Base-by-base conservation (phyloP, 805 yeast genomes). In the Spathaspora gorwiae region DNA sequence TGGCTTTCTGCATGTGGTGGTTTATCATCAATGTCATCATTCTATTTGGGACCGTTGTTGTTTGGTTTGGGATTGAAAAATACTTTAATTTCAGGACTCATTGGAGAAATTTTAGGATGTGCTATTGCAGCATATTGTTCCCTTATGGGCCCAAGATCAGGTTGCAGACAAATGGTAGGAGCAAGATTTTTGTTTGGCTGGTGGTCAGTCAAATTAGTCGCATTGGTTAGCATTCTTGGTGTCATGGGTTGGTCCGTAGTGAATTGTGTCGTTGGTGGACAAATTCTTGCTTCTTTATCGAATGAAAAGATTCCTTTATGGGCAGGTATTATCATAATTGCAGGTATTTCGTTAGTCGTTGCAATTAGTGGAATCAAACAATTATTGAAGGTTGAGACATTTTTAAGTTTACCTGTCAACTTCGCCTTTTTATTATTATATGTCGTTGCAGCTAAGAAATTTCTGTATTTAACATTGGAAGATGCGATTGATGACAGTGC, bases 161-260 rank as follows among this genome's bases (percentile, higher is more conserved):
- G 97, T 0, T 79, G 94, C 50, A 73, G 97, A 56, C 95, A 89
- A 58, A 85, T 89, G 90, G 90, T 88, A 8, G 76, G 87, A 19
- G 84, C 90, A 1, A 72, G 95, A 50, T 87, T 75, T 54, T 67
- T 87, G 39, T 89, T 88, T 60, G 97, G 97, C 1, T 84, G 90
- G 81, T 85, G 84, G 83, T 80, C 83, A 52, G 90, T 89, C 35
- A 84, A 85, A 61, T 68, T 87, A 44, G 85, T 87, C 39, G 82
- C 88, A 5, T 61, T 89, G 36, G 78, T 85, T 34, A 78, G 87
- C 38, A 80, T 86, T 47, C 62, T 86, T 37, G 95, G 96, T 41
- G 84, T 84, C 12, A 61, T 87, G 54, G 96, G 96, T n/a, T 89
- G 96, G 96, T 80, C 92, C n/a, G 83, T 89, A 32, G 90, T 88